A percentile compares a stretch with the other conserved stretches of the same genome.
Conservation (phyloP, 106 monocot species). For the Dendrobium catenatum region DNA sequence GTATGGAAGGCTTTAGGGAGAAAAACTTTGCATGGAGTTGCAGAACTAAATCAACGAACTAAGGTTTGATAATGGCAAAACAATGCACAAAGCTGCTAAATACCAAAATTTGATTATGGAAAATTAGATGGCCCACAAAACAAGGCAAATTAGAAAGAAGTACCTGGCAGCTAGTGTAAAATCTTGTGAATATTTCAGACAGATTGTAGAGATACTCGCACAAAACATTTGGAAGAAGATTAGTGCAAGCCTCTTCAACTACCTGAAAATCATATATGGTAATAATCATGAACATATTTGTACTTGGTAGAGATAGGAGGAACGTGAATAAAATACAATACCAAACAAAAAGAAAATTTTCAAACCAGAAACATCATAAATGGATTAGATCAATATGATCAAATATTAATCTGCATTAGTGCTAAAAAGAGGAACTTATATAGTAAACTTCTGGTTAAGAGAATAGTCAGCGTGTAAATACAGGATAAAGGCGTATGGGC, state of each 20-base stretch:
- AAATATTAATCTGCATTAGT: neutral
- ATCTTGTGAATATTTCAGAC: constrained; percentile 80
- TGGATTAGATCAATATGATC: neutral
- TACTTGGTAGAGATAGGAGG: neutral
- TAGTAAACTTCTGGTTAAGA: too few relatives aligned
- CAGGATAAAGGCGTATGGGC: too few relatives aligned
- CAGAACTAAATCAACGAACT: too few relatives aligned
- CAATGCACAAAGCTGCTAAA: too few relatives aligned
- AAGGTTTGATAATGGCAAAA: too few relatives aligned
- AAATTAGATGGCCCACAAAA: too few relatives aligned
- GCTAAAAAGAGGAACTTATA: neutral
- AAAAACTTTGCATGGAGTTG: too few relatives aligned
- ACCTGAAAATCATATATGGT: constrained; percentile 34
- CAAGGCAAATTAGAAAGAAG: neutral
- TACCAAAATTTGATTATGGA: too few relatives aligned
- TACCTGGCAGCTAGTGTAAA: constrained; percentile 92
- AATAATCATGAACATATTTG: neutral
- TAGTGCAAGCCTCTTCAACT: constrained; percentile 83
- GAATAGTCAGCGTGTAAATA: too few relatives aligned
- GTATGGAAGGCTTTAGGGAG: too few relatives aligned
- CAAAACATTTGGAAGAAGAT: constrained; percentile 82
- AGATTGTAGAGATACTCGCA: constrained; percentile 93
- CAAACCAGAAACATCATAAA: neutral
- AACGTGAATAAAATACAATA: neutral
- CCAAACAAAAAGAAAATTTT: neutral